Base-by-base conservation (phyloP, 2,329 filamentous ascomycete genomes). In the Thelonectria rubi region DNA sequence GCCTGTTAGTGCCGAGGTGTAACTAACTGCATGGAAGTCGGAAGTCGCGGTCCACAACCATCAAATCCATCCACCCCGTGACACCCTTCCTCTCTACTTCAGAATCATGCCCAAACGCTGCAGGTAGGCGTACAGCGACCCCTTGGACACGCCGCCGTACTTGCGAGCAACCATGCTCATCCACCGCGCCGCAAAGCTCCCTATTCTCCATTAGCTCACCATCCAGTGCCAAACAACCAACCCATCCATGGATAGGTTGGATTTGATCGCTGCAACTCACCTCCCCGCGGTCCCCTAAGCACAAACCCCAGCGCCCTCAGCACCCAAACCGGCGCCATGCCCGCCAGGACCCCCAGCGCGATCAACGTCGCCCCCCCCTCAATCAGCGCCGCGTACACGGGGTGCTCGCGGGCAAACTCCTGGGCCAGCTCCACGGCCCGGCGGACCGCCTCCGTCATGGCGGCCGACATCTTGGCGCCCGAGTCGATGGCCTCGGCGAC, bases 171-270 rank as follows among this genome's bases (percentile, higher is more conserved):
- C 65, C 8, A 42, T 39, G 3, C 63, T 63, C 70, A 72, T 72
- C 69, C 68, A 72, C 11, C 64, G 42, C 1, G 70, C 65, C 0
- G 69, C 69, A 42, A 72, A 68, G 1, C 65, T 70, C 2, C 62
- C 70, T 72, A 1, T 3, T 0, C 0, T 14, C 11, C 3, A 39
- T 34, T 48, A 46, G 5, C 5, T 1, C 8, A 3, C 10, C 1
- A 2, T n/a, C 15, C 4, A 17, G 8, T 5, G 5, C 2, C 15
- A 20, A 8, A 17, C 1, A 17, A 1, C n/a, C 12, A 15, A 11
- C 8, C 15, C 10, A 14, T 43, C 6, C 18, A 43, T 24, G 5
- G 5, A 20, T 24, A 2, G n/a, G n/a, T n/a, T n/a, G n/a, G n/a
- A n/a, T n/a, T n/a, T n/a, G n/a, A n/a, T 3, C 10, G 3, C 17